Percentiles rank a stretch among this genome's conserved stretches.
Evolutionary conservation across 2,329 filamentous ascomycete species (phyloP).

Genomic region (Fusarium verrucosum): DNA sequence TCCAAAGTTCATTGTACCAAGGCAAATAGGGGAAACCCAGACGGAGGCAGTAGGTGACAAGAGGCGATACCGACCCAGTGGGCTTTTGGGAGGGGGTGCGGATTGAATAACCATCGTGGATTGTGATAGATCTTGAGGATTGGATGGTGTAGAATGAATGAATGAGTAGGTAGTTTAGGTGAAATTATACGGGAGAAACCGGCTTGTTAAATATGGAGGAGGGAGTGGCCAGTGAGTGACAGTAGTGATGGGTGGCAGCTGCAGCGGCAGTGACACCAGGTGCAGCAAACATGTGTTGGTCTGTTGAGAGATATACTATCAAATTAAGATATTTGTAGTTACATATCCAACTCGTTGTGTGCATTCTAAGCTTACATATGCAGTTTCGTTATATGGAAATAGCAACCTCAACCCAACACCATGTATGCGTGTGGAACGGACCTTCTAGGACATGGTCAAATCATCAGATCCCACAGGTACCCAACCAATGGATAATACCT

Average conservation of each 20-base stretch:
- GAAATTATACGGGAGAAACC: not conserved
- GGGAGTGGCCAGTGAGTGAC: not conserved
- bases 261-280: not conserved
- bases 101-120: constrained; percentile 44
- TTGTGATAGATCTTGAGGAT: not conserved
- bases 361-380: too few relatives aligned
- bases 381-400: too few relatives aligned
- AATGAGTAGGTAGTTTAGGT: not conserved
- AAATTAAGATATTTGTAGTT: too few relatives aligned
- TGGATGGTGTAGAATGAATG: too few relatives aligned
- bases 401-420: too few relatives aligned
- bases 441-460: too few relatives aligned
- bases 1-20: constrained; percentile 74
- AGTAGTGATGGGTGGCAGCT: not conserved
- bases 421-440: too few relatives aligned
- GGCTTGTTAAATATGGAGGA: not conserved
- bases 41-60: constrained; percentile 72
- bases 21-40: constrained; percentile 72
- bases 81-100: constrained; percentile 64
- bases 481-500: not conserved
- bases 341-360: too few relatives aligned
- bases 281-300: not conserved
- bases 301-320: too few relatives aligned
- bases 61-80: constrained; percentile 71
- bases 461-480: too few relatives aligned